Base-by-base conservation (phyloP, 2,329 filamentous ascomycete genomes). In the Ceratocystis huliohia region DNA sequence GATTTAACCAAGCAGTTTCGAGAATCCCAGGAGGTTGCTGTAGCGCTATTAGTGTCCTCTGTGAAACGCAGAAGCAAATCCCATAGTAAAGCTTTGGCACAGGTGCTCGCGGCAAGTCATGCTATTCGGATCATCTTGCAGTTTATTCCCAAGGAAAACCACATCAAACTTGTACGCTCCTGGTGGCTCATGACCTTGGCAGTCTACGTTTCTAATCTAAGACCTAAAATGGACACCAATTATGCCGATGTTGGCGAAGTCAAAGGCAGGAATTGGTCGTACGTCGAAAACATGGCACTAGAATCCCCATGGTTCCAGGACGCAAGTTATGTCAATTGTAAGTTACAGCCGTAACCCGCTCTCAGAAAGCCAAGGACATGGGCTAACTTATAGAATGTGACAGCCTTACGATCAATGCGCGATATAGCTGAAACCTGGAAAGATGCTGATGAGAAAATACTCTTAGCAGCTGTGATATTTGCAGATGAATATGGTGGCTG, bases 161-260 rank as follows among this genome's bases (percentile, higher is more conserved):
- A 96, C 70, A 74, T 91, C 59, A 78, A 78, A 25, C 78, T 99
- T 3, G 80, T 97, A 7, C 81, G 88, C 48, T 86, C 96, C 74
- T 97, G 94, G 91, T 96, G 91, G 89, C 77, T 99, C 4, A 82
- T 96, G 53, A 84, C 88, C 0, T 75, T 96, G 53, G 83, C 85
- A 0, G 82, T 92, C 10, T 97, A 94, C 73, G 84, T 96, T 65
- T 78, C 85, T 1, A 87, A 89, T 72, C 77, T 88, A 30, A 82
- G 93, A 22, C 94, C 92, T 0, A 77, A 80, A 67, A 84, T 96
- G 66, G 82, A 88, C 65, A 77, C 83, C n/a, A 82, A 87, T 66
- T 80, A 82, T 33, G 81, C 94, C 67, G 78, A 80, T 4, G 69
- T 70, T 8, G 79, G 81, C 53, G 84, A 90, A 57, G 71, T 84